Evolutionary conservation across 805 yeast genomes (phyloP).

Genomic region (Yarrowia hollandica): DNA sequence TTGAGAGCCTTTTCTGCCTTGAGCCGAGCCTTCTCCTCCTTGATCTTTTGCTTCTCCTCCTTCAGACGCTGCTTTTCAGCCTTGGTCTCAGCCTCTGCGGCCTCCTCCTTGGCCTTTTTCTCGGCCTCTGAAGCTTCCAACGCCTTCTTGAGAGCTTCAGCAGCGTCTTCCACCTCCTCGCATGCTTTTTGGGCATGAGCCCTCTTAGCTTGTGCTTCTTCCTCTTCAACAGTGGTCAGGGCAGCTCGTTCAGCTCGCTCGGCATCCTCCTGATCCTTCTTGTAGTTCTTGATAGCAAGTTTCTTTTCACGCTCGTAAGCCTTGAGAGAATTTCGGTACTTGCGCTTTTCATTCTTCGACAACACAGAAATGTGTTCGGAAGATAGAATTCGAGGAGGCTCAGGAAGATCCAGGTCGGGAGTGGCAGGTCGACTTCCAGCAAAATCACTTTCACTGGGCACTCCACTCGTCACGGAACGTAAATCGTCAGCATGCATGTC

Average conservation of each 20-base stretch:
- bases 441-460: conserved; percentile 18
- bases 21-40: neutral
- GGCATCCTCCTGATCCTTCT: conserved; percentile 24
- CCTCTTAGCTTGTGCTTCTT: conserved; percentile 4
- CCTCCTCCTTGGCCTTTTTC: conserved; percentile 18
- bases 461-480: conserved; percentile 2
- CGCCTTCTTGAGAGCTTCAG: neutral
- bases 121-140: conserved; percentile 7
- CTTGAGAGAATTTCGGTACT: conserved; percentile 22
- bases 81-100: conserved; percentile 2
- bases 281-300: conserved; percentile 15
- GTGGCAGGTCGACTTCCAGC: conserved; percentile 27
- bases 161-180: conserved; percentile 1
- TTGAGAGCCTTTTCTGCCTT: conserved; percentile 11
- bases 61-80: conserved; percentile 3
- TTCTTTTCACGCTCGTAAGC: conserved; percentile 21
- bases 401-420: conserved; percentile 1
- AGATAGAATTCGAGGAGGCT: conserved; percentile 21
- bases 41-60: conserved; percentile 2
- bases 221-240: neutral
- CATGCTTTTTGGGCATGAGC: neutral
- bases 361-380: conserved; percentile 4
- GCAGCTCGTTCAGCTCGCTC: neutral
- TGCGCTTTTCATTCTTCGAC: conserved; percentile 23
- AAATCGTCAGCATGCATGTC: conserved; percentile 6